A percentile compares a stretch with the other conserved stretches of the same genome.
Conservation (phyloP, 2,329 filamentous ascomycete genomes). For the Furcasterigmium furcatum region DNA sequence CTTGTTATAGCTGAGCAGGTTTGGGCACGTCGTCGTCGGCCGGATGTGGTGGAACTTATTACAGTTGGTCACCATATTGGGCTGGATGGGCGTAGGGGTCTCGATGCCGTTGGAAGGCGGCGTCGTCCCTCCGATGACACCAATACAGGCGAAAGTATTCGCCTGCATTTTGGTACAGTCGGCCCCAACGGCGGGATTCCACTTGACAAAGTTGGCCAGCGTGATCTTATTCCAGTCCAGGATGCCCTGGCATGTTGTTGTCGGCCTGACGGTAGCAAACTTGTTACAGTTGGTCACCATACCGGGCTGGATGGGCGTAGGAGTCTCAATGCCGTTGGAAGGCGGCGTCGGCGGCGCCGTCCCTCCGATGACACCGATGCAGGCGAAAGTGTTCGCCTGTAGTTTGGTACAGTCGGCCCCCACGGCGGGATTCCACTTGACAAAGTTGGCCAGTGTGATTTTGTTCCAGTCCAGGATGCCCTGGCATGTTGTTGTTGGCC, state of each 20-base stretch:
- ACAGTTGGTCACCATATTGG: conserved; percentile 22
- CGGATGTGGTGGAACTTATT: conserved; percentile 19
- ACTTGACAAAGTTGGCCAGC: conserved; percentile 15
- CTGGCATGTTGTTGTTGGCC: conserved; percentile 13
- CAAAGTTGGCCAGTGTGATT: conserved; percentile 16
- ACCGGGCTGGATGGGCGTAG: conserved; percentile 4
- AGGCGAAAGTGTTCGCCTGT: conserved; percentile 9
- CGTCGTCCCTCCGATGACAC: not conserved
- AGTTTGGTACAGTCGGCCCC: conserved; percentile 19
- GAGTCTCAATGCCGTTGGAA: not conserved
- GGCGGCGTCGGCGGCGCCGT: not conserved
- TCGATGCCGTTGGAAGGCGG: conserved; percentile 13
- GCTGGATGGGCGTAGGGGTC: conserved; percentile 23
- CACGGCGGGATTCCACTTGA: conserved; percentile 26
- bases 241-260: conserved; percentile 18
- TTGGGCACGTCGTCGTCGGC: too few species aligned
- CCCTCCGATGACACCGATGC: conserved; percentile 4
- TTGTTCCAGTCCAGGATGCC: conserved; percentile 12
- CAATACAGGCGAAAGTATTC: conserved; percentile 8
- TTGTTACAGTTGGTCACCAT: conserved; percentile 9
- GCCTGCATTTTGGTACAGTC: conserved; percentile 18
- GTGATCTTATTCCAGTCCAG: conserved; percentile 5
- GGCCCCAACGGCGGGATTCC: conserved; percentile 25
- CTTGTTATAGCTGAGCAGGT: not conserved
- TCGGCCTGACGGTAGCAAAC: conserved; percentile 9